These are phyloP conservation scores for Talaromyces sp. DNA, from an alignment of 2,329 filamentous ascomycete species.

Conservation along the genomic window DNA sequence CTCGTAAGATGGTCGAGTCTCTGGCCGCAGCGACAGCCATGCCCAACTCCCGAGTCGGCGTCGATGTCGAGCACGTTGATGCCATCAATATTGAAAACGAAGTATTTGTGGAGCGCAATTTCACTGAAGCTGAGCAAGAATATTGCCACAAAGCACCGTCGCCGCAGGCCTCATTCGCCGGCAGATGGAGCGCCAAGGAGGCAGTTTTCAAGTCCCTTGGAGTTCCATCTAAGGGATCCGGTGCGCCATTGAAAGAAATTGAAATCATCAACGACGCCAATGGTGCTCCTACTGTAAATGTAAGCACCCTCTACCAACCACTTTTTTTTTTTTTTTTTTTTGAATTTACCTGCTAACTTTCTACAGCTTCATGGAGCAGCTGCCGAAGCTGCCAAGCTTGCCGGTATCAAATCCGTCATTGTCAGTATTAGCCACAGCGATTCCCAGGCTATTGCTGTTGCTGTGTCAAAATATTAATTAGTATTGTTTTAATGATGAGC, in stretches of 20 bases:
- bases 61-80: constrained; percentile 86
- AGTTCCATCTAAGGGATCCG: constrained; percentile 79
- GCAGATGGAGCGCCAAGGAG: constrained; percentile 95
- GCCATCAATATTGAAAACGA: constrained; percentile 91
- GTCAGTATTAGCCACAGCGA: constrained; percentile 97
- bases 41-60: constrained; percentile 74
- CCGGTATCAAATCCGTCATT: constrained; percentile 80
- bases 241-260: constrained; percentile 88
- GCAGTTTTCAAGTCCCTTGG: constrained; percentile 97
- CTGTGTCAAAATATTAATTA: constrained; percentile 65
- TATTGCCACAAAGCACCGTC: constrained; percentile 79
- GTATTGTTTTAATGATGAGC: constrained; percentile 9
- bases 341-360: constrained; percentile 23
- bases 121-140: constrained; percentile 74
- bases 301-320: constrained; percentile 50
- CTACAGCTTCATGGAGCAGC: constrained; percentile 80
- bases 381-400: constrained; percentile 74
- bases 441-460: constrained; percentile 88
- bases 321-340: background rate
- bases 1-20: constrained; percentile 70
- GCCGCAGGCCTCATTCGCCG: constrained; percentile 87
- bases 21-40: constrained; percentile 62
- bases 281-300: constrained; percentile 77
- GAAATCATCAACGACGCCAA: constrained; percentile 79
- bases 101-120: constrained; percentile 92